A percentile compares a stretch with the other conserved stretches of the same genome.
Evolutionary conservation across 108 stramenopile genomes (phyloP).

Genomic region (Cyclostephanos invisitatus): DNA sequence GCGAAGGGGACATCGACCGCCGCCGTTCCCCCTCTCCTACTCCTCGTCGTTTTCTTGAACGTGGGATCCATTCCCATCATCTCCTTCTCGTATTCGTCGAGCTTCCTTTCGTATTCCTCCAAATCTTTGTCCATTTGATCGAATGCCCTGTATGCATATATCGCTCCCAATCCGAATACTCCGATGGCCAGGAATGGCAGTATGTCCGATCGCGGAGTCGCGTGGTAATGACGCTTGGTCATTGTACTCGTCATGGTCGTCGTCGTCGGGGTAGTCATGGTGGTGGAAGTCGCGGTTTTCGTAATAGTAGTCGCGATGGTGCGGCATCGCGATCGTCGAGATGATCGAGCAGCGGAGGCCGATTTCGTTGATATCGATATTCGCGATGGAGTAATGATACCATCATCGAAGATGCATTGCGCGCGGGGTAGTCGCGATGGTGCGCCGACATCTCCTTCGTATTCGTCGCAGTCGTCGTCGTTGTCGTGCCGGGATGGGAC

Average conservation of each 20-base stretch:
- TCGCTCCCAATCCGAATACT: slow-evolving; percentile 16
- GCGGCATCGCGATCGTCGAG: background rate
- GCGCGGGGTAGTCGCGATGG: too few species aligned
- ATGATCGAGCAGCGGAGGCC: too few species aligned
- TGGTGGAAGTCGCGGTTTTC: too few species aligned
- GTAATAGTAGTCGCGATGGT: too few species aligned
- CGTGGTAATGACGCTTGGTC: slow-evolving; percentile 44
- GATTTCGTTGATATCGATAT: too few species aligned
- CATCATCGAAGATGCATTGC: too few species aligned
- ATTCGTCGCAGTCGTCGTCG: background rate
- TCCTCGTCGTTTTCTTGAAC: background rate
- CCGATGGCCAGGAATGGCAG: slow-evolving; percentile 65
- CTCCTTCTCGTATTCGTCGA: slow-evolving; percentile 62
- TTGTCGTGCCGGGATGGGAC: background rate
- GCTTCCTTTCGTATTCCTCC: slow-evolving; percentile 75
- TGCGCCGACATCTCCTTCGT: background rate
- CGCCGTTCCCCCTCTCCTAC: background rate
- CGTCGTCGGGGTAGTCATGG: too few species aligned
- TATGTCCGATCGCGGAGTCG: slow-evolving; percentile 62
- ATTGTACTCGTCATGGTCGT: background rate
- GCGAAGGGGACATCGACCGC: slow-evolving; percentile 17
- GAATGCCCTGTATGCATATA: slow-evolving; percentile 68
- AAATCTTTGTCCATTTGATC: slow-evolving; percentile 80
- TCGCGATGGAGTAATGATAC: too few species aligned
- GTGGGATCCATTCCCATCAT: slow-evolving; percentile 9